Percentiles rank a stretch among this genome's conserved stretches.
phyloP scores from a whole-genome alignment of 306 rosid genomes.

The Parietaria judaica region DNA sequence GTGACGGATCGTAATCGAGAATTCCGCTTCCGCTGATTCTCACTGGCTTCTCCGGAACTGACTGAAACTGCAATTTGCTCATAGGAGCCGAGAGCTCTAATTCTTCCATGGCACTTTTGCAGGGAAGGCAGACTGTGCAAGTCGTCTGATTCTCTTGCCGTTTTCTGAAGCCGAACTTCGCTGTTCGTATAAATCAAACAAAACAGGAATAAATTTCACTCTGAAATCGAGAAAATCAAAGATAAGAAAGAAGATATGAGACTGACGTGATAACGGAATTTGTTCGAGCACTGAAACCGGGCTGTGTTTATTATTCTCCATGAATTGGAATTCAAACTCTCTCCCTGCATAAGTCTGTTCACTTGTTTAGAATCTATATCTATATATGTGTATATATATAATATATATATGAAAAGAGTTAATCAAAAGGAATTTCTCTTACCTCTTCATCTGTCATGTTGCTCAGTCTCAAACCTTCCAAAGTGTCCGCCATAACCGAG shows the following conservation, averaged over 20 bases:
- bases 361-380: slow-evolving; percentile 39
- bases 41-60: slow-evolving; percentile 26
- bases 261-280: slow-evolving; percentile 16
- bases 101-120: slow-evolving; percentile 38
- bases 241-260: neutral
- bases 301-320: slow-evolving; percentile 25
- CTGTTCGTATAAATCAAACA: slow-evolving; percentile 15
- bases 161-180: slow-evolving; percentile 16
- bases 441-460: slow-evolving; percentile 36
- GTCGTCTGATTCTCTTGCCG: slow-evolving; percentile 18
- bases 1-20: slow-evolving; percentile 19
- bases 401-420: neutral
- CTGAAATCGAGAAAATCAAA: neutral
- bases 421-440: slow-evolving; percentile 12
- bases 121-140: slow-evolving; percentile 22
- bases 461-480: slow-evolving; percentile 22
- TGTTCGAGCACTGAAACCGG: slow-evolving; percentile 24
- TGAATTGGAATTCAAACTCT: slow-evolving; percentile 17
- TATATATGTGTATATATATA: slow-evolving; percentile 1
- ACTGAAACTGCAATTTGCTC: slow-evolving; percentile 37
- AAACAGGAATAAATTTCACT: slow-evolving; percentile 6
- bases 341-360: slow-evolving; percentile 41
- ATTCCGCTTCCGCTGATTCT: slow-evolving; percentile 3
- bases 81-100: slow-evolving; percentile 42
- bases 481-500: slow-evolving; percentile 25